Base-by-base conservation (phyloP, 352 stramenopile species). In the Pythium phragmiticola region DNA sequence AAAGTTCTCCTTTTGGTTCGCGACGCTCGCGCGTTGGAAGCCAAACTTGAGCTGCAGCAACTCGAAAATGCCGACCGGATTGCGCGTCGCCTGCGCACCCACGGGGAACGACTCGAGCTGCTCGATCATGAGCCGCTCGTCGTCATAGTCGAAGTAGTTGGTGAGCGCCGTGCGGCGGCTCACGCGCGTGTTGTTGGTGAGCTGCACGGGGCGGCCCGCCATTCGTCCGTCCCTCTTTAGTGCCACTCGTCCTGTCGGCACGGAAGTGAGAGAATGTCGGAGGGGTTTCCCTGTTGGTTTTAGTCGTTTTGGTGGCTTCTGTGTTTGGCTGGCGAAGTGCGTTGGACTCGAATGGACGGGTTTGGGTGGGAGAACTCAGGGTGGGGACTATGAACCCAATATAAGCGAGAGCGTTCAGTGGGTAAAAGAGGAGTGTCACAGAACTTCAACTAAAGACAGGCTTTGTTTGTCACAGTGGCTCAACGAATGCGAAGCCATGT, bases 1-100 rank as follows among this genome's bases (percentile, higher is more conserved):
- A 51, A 94, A 88, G 53, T 96, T 84, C 60, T 96, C 87, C 49
- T 79, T 82, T 68, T 96, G 87, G 72, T 96, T 96, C 42, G 73
- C 75, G 54, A 92, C 75, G 48, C 85, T 94, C 56, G 83, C 85
- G 11, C 89, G 76, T 73, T 96, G 87, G 70, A 96, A 96, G 65
- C 86, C 85, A 66, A 96, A 92, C 63, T 93, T 92, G 57, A 73
- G 68, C 57, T 93, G 87, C 5, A 95, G 69, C 45, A 89, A 66
- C 72, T 56, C 55, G 43, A 56, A 43, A 30, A 28, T 57, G 51
- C 45, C n/a, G n/a, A 30, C 45, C 45, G 39, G 39, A 9, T 46
- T 46, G 39, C 39, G 17, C 39, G 39, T 14, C 5, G 62, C 54
- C 28, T 58, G 43, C 33, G 54, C 52, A 11, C 34, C 48, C 28